These are phyloP conservation scores for Dalbergia oliveri DNA, from an alignment of 306 rosid species.

Conservation along the genomic window DNA sequence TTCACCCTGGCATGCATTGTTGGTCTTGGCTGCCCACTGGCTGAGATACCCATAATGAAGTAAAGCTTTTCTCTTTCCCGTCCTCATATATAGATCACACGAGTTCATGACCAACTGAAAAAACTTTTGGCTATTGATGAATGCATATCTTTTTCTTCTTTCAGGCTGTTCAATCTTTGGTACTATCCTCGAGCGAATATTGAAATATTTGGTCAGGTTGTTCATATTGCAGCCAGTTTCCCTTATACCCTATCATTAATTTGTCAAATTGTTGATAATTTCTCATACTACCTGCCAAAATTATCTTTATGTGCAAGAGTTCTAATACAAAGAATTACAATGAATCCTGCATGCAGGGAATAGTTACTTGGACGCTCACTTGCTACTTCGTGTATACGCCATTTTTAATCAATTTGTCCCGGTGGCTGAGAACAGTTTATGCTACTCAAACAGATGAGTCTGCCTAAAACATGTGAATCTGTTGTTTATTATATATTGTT, in stretches of 20 bases:
- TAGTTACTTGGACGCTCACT: conserved; percentile 62
- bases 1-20: conserved; percentile 75
- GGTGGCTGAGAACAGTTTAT: conserved; percentile 54
- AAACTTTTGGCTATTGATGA: neutral
- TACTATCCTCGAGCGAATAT: conserved; percentile 55
- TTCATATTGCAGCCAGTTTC: conserved; percentile 1
- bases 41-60: conserved; percentile 62
- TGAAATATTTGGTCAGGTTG: conserved; percentile 60
- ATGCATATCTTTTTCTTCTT: conserved; percentile 35
- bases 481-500: neutral
- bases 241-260: neutral
- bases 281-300: neutral
- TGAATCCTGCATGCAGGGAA: conserved; percentile 48
- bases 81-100: neutral
- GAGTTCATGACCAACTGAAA: neutral
- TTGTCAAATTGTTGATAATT: conserved; percentile 16
- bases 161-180: conserved; percentile 58
- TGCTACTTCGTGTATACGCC: conserved; percentile 62
- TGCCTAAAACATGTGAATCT: conserved; percentile 16
- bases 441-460: conserved; percentile 43
- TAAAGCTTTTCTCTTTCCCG: conserved; percentile 33
- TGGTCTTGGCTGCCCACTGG: conserved; percentile 61
- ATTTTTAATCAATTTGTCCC: conserved; percentile 56
- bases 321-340: neutral
- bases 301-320: neutral